These are phyloP conservation scores for Umbelopsis vinacea DNA, from an alignment of 192 early-diverging fungal genomes.

Conservation along the genomic window DNA sequence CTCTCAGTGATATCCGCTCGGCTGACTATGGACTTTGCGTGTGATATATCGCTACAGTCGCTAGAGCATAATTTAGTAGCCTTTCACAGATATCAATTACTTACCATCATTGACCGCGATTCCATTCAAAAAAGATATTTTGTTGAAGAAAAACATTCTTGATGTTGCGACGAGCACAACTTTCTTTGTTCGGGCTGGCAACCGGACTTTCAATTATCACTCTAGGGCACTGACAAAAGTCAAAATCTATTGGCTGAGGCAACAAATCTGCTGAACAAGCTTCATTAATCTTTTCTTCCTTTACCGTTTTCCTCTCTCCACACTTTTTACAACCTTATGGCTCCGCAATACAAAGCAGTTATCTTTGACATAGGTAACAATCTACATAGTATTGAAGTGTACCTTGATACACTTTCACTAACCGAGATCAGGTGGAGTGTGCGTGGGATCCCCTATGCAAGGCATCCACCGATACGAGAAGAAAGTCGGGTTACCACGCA, in stretches of 20 bases:
- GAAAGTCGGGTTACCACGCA: constrained; percentile 65
- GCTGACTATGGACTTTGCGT: no score
- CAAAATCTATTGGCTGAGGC: not conserved
- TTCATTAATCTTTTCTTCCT: not conserved
- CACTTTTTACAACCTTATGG: not conserved
- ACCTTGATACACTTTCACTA: not conserved
- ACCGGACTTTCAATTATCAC: no score
- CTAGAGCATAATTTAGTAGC: no score
- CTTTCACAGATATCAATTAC: no score
- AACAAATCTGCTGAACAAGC: not conserved
- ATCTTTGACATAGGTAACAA: constrained; percentile 77
- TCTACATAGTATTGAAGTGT: not conserved
- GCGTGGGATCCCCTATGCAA: constrained; percentile 78
- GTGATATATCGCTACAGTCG: no score
- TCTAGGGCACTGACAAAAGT: not conserved
- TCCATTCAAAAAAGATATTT: no score
- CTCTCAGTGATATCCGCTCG: no score
- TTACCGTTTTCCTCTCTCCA: not conserved
- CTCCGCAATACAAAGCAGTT: constrained; percentile 61
- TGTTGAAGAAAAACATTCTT: no score
- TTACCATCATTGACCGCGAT: no score
- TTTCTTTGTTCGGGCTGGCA: no score
- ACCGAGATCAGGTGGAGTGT: constrained; percentile 65
- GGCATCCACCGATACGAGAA: constrained; percentile 75
- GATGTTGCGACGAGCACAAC: no score